Base-by-base conservation (phyloP, 768 basidiomycete genomes). In the Nevesoporus exiguus region DNA sequence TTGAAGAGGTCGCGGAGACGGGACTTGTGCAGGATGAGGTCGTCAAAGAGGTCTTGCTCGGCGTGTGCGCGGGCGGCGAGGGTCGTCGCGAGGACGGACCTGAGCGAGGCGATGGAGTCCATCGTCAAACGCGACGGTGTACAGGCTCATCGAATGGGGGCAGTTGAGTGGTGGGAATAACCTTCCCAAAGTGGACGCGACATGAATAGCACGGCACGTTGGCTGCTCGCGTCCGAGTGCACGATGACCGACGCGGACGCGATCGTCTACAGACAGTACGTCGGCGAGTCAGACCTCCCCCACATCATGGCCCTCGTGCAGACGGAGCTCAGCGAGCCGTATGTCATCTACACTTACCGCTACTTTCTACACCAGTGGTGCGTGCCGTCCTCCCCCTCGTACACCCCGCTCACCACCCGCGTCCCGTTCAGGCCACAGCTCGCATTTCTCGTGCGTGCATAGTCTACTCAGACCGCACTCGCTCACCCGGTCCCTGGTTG, bases 341-440 rank as follows among this genome's bases (percentile, higher is more conserved):
- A 93, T 73, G 92, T 96, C 49, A 85, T 93, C 40, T 98, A 96
- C 73, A 98, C 95, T 0, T 98, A 94, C 63, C 87, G 95, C 2
- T 98, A 99, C 70, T 99, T 99, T 70, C 80, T 99, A 7, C 84
- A 93, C 67, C 90, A 94, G 62, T 99, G 97, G 97, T 97, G 52
- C 63, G 92, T 74, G 27, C 15, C 5, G 1, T 15, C 1, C 11
- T 7, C 22, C 8, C 19, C 15, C 5, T 24, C 40, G 14, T 46
- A 39, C 25, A n/a, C 13, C 14, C 0, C 30, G 19, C 24, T 31
- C 40, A 25, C 21, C 37, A 2, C 7, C 9, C 39, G 3, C 17
- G n/a, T n/a, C n/a, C n/a, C n/a, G n/a, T n/a, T n/a, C 58, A 94
- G 96, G 95, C 90, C 93, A 2, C 88, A 96, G 72, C 79, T 96